Evolutionary conservation across 176 grass and related monocot species (phyloP), one percentile per base, ranked within the genome.

Genomic region (Urochloa ruziziensis): DNA sequence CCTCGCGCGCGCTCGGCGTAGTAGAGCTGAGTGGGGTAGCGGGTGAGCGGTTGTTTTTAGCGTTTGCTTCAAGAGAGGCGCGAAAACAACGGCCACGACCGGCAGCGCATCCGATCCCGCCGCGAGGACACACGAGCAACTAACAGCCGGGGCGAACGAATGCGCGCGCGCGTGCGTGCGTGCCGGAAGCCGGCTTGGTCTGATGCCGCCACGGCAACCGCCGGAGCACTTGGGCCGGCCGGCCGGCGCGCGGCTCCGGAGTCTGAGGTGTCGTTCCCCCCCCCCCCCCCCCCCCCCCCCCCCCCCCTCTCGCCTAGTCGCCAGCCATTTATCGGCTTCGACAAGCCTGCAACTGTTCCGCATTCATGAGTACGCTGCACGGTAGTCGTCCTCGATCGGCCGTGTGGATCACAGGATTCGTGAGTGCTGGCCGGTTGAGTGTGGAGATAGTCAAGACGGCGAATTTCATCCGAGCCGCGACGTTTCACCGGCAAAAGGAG

Each of bases 41-140:
- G 64, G 88, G 47, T 80, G 63, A 54, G 63, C 10, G 58, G 92
- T 91, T 89, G 75, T 3, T 4, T 87, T 85, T 94, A 85, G 80
- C 89, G 84, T 94, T 89, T 73, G 89, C 86, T 89, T 91, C 46
- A 89, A 89, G 92, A 84, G 79, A 88, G 37, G 67, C 82, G 27
- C 82, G 83, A 91, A 67, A 89, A 82, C 86, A 66, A 78, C 83
- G 48, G 82, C 60, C 89, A 80, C 57, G 76, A 75, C 60, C 56
- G 5, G 15, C 49, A n/a, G 10, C 49, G 29, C 10, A 73, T 34
- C 4, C 17, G 8, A 5, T 16, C 14, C 15, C 60, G 5, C 27
- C 18, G 33, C 33, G 60, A 29, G 23, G 53, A 24, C 21, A 57
- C 19, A 13, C 4, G 4, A 49, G 0, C 18, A 7, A 53, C 3